Conservation (phyloP, 306 rosid genomes). For the Chamaecrista fasciculata region DNA sequence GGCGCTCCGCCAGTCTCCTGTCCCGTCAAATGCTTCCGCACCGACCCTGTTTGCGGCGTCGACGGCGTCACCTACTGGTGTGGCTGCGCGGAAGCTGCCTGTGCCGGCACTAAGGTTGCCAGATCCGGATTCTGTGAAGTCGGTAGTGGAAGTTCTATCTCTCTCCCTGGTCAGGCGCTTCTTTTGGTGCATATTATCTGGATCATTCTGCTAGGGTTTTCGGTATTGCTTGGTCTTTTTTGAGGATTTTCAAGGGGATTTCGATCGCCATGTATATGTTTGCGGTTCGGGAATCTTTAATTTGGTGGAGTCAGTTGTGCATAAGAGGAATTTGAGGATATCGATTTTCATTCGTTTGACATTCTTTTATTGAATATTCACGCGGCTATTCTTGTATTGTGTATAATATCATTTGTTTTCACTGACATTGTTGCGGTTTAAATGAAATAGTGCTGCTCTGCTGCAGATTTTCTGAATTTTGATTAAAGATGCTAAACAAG, state of each 20-base stretch:
- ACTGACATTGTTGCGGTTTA: neutral
- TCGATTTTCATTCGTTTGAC: neutral
- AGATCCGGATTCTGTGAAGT: conserved; percentile 78
- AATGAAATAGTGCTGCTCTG: neutral
- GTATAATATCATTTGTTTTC: neutral
- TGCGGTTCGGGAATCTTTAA: neutral
- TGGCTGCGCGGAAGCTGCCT: conserved; percentile 80
- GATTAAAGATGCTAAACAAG: neutral
- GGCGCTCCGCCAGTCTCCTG: conserved; percentile 35
- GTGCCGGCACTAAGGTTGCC: conserved; percentile 64
- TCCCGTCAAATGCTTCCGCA: conserved; percentile 74
- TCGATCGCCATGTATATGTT: neutral
- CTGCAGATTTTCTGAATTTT: neutral
- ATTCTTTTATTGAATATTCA: neutral
- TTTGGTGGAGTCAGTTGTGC: neutral
- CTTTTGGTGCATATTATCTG: conserved; percentile 84
- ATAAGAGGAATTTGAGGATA: neutral
- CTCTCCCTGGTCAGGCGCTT: conserved; percentile 83
- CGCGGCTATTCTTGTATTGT: neutral
- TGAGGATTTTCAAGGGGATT: conserved; percentile 22
- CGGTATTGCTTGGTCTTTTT: conserved; percentile 73
- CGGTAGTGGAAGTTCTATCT: conserved; percentile 63
- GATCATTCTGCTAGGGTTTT: conserved; percentile 73
- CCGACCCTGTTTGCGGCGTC: conserved; percentile 87
- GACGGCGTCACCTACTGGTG: conserved; percentile 94